Conservation (phyloP, 768 basidiomycete genomes). For the Pleurotus platypus region DNA sequence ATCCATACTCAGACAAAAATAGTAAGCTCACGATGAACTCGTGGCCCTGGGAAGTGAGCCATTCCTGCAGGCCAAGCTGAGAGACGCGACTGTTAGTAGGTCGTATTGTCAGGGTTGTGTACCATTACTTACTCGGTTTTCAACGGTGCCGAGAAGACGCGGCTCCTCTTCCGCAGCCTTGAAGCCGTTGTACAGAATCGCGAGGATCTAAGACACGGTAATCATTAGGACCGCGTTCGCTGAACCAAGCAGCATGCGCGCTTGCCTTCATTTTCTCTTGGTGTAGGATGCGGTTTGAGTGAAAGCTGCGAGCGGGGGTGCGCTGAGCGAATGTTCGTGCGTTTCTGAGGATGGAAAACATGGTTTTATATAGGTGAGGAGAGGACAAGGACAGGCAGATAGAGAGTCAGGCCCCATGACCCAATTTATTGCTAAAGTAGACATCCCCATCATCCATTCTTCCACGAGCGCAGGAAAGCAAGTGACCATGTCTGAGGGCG, state of each 20-base stretch:
- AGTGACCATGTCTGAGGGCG: slow-evolving; percentile 4
- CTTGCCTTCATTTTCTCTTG: slow-evolving; percentile 2
- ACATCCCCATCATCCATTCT: not conserved
- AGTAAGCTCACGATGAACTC: slow-evolving; percentile 59
- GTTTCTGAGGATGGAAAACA: slow-evolving; percentile 7
- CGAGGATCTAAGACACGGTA: slow-evolving; percentile 48
- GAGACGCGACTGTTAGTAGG: not conserved
- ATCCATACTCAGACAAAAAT: not conserved
- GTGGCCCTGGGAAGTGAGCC: slow-evolving; percentile 70
- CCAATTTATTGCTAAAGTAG: slow-evolving; percentile 6
- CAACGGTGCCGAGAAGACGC: slow-evolving; percentile 74
- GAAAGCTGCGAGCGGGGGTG: not conserved
- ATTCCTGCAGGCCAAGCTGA: slow-evolving; percentile 70
- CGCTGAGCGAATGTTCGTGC: not conserved
- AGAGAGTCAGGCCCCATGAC: not conserved
- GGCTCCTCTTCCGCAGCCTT: slow-evolving; percentile 65
- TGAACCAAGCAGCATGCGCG: not conserved
- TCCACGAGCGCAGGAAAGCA: slow-evolving; percentile 7
- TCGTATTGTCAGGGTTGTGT: not conserved
- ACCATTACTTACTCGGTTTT: slow-evolving; percentile 57
- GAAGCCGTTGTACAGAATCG: slow-evolving; percentile 70
- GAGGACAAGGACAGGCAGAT: not conserved
- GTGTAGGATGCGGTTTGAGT: not conserved
- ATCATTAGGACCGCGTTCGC: not conserved
- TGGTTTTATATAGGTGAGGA: slow-evolving; percentile 1